phyloP scores from a whole-genome alignment of 441 rosid species.

The Euphorbia celastroides region DNA sequence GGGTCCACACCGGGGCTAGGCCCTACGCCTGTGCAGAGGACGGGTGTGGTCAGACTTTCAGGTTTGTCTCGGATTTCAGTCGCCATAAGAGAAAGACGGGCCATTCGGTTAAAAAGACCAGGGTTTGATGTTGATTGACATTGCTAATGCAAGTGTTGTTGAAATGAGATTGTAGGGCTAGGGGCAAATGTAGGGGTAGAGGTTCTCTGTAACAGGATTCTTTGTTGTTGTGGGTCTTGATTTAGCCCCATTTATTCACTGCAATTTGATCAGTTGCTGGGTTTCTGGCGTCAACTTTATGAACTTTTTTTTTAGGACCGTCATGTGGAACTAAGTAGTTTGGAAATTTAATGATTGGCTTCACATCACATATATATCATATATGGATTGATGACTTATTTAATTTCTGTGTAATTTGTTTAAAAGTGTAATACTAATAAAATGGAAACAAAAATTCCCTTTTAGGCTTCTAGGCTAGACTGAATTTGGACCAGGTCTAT shows the following conservation, averaged over 20 bases:
- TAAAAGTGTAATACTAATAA: too few relatives aligned
- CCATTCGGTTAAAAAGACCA: constrained; percentile 68
- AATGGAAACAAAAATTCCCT: too few relatives aligned
- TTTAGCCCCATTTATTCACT: background rate
- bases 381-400: too few relatives aligned
- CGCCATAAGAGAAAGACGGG: constrained; percentile 89
- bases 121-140: constrained; percentile 23
- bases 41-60: constrained; percentile 78
- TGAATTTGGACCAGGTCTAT: too few relatives aligned
- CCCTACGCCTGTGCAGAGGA: constrained; percentile 83
- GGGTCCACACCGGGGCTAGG: constrained; percentile 92
- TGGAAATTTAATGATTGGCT: too few relatives aligned
- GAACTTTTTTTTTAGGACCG: too few relatives aligned
- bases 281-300: background rate
- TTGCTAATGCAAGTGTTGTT: background rate
- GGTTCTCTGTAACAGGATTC: background rate
- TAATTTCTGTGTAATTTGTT: too few relatives aligned
- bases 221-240: background rate
- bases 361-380: too few relatives aligned
- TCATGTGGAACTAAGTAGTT: too few relatives aligned
- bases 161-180: background rate
- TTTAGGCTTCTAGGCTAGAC: too few relatives aligned
- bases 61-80: constrained; percentile 93
- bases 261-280: background rate
- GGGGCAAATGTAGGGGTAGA: background rate